Evolutionary conservation across 352 stramenopile genomes (phyloP).

Genomic region (Phytopythium kandeliae): DNA sequence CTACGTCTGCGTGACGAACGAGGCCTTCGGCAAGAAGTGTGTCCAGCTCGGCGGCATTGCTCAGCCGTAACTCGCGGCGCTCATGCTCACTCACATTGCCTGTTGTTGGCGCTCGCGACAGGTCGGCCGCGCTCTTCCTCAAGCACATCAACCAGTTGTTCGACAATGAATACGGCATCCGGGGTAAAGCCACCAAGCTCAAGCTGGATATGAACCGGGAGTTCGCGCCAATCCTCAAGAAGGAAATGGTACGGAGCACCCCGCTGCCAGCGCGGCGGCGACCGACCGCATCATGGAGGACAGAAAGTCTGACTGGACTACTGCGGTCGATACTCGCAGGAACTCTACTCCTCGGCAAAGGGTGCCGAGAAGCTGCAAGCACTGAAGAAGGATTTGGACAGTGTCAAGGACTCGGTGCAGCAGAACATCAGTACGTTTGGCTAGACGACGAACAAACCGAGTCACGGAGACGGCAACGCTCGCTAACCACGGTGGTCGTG

Average conservation of each 20-base stretch:
- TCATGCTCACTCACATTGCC: too few species aligned
- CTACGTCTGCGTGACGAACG: slow-evolving; percentile 82
- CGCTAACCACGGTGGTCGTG: slow-evolving; percentile 4
- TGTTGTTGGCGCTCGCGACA: slow-evolving; percentile 8
- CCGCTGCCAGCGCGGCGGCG: not conserved
- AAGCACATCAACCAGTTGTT: slow-evolving; percentile 85
- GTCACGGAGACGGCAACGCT: not conserved
- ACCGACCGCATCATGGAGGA: too few species aligned
- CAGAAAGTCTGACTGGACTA: not conserved
- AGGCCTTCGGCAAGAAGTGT: slow-evolving; percentile 73
- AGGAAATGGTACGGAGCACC: slow-evolving; percentile 59
- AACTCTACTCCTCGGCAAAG: slow-evolving; percentile 71
- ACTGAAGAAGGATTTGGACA: slow-evolving; percentile 77
- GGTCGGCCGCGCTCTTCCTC: slow-evolving; percentile 76
- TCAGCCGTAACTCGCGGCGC: too few species aligned
- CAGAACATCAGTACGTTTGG: slow-evolving; percentile 71
- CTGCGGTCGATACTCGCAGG: slow-evolving; percentile 18
- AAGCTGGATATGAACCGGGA: slow-evolving; percentile 86
- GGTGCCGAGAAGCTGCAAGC: slow-evolving; percentile 73
- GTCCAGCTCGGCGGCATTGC: too few species aligned
- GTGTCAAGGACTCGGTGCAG: slow-evolving; percentile 73
- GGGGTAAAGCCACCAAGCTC: slow-evolving; percentile 84
- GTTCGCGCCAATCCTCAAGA: slow-evolving; percentile 78
- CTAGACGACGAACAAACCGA: not conserved
- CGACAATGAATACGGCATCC: slow-evolving; percentile 80